Evolutionary conservation across 2,329 filamentous ascomycete species (phyloP), one percentile per base, ranked within the genome.

Genomic region (Fusarium bulbicola): DNA sequence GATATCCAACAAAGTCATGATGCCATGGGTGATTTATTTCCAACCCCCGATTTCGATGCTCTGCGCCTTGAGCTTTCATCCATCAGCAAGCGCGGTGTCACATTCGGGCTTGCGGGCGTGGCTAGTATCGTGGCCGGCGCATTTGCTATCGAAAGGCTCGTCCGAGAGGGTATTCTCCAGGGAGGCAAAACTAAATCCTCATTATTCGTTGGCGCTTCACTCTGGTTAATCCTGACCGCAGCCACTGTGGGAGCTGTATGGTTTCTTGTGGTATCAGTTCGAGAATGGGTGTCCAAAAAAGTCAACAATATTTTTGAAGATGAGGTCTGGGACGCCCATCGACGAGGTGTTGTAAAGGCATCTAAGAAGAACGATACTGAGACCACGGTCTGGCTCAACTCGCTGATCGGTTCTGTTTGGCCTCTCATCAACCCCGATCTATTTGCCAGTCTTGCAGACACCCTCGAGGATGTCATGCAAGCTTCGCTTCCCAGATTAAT

Each of bases 381-480:
- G 9, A 92, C 92, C 74, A 92, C 91, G 1, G 88, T 90, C 2
- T 94, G 92, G 92, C 85, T 94, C 60, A 94, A 94, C 77, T 91
- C 89, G 9, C 79, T 94, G 2, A 78, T 94, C 13, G 84, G 87
- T 8, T 88, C 91, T 4, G 86, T 94, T 10, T 94, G 92, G 92
- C 91, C 92, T 0, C 84, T 95, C 36, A 86, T 94, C 76, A 94
- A 94, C 76, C 92, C 92, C 0, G 92, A 94, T 74, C 85, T 95
- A 4, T 94, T 94, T 75, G 86, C 88, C 3, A 90, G 89, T 39
- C 80, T 94, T 5, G 87, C 90, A 1, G 92, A 94, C 75, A 92
- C 89, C 34, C 86, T 95, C 8, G 92, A 94, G 80, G 92, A 94
- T 79, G 91, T 94, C 53, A 94, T 94, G 92, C 92, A 94, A 81